Percentiles rank a stretch among this genome's conserved stretches.
Conservation (phyloP, 306 rosid species). For the Styphnolobium japonicum region DNA sequence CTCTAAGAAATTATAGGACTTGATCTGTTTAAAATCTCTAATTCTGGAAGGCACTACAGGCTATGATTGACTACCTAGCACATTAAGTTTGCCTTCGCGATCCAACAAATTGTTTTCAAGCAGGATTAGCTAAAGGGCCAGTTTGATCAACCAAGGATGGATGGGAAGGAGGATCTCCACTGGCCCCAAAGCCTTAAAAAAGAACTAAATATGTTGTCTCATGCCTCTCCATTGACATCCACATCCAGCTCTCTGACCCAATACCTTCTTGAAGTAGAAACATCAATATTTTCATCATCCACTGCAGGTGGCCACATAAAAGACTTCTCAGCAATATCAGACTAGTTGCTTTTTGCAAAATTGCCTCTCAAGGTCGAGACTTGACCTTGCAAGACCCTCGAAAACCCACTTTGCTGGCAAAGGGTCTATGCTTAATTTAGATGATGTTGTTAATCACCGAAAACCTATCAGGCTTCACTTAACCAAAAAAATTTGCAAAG, state of each 20-base stretch:
- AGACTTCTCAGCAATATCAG: constrained; percentile 66
- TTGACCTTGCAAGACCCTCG: constrained; percentile 99
- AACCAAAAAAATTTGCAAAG: not conserved
- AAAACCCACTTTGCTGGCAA: constrained; percentile 56
- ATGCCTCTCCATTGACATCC: constrained; percentile 58
- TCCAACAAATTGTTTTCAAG: constrained; percentile 49
- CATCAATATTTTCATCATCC: constrained; percentile 66
- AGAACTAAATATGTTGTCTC: constrained; percentile 76
- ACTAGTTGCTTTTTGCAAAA: constrained; percentile 53
- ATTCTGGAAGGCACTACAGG: constrained; percentile 32
- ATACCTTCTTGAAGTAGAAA: constrained; percentile 62
- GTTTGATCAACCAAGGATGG: constrained; percentile 45
- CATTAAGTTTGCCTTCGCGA: constrained; percentile 64
- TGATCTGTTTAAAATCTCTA: not conserved
- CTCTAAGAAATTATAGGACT: not conserved
- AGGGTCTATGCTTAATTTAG: constrained; percentile 66
- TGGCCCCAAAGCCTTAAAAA: constrained; percentile 71
- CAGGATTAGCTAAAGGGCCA: constrained; percentile 33
- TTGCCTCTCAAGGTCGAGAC: constrained; percentile 78
- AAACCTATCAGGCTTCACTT: constrained; percentile 5
- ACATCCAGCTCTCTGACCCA: constrained; percentile 68
- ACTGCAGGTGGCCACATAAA: constrained; percentile 53
- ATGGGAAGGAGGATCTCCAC: constrained; percentile 42
- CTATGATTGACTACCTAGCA: constrained; percentile 50
- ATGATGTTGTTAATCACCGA: constrained; percentile 42